Percentiles rank a stretch among this genome's conserved stretches.
These are phyloP conservation scores for Backusella liffmaniae DNA, from an alignment of 192 early-diverging fungal species.

Conservation along the genomic window DNA sequence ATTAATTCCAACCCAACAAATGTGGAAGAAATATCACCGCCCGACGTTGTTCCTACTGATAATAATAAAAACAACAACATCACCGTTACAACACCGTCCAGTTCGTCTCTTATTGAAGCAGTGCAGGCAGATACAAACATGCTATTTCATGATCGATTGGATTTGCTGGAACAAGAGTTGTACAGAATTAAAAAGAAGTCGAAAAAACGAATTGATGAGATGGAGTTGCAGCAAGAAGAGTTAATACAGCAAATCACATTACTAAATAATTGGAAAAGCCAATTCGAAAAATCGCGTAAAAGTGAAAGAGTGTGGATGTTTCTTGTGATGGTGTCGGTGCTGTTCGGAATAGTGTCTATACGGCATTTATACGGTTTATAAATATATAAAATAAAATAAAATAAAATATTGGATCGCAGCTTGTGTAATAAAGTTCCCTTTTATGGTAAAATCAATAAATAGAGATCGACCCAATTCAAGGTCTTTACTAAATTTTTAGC, in stretches of 20 bases:
- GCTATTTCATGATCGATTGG: slow-evolving; percentile 34
- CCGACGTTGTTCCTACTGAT: not conserved
- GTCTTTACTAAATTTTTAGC: not conserved
- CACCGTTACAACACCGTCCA: not conserved
- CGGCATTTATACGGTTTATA: not conserved
- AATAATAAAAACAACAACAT: not conserved
- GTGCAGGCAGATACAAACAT: slow-evolving; percentile 11
- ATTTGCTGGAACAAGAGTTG: slow-evolving; percentile 30
- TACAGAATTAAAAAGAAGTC: slow-evolving; percentile 12
- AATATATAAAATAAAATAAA: not conserved
- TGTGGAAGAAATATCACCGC: not conserved
- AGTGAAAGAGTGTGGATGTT: slow-evolving; percentile 29
- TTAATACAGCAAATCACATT: slow-evolving; percentile 6
- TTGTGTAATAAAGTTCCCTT: not conserved
- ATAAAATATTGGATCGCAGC: not conserved
- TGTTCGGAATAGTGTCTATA: slow-evolving; percentile 11
- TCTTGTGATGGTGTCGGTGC: slow-evolving; percentile 14
- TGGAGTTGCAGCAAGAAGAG: slow-evolving; percentile 4
- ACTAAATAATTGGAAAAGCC: slow-evolving; percentile 8
- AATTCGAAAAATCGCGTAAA: not conserved
- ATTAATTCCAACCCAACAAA: not conserved
- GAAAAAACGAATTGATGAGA: slow-evolving; percentile 17
- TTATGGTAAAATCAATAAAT: slow-evolving; percentile 1
- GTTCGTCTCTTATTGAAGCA: not conserved
- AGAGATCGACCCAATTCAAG: not conserved